Evolutionary conservation across 345 rosid species (phyloP).

Genomic region (Linum trigynum): DNA sequence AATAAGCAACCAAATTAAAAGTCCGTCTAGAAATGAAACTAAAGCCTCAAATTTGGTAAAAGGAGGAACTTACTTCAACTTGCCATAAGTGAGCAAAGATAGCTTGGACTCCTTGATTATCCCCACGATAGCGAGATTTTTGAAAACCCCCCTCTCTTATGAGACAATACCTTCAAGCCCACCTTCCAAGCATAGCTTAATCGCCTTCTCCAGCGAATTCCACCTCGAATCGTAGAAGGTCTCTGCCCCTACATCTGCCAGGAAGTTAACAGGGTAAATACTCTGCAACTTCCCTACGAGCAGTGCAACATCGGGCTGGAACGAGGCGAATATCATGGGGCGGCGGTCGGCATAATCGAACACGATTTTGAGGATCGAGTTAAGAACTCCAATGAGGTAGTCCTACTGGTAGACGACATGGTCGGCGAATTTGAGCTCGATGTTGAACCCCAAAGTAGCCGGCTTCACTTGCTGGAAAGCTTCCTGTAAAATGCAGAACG

Average conservation of each 20-base stretch:
- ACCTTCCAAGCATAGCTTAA: conserved; percentile 61
- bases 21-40: too few species aligned
- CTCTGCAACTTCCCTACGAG: conserved; percentile 59
- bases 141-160: conserved; percentile 65
- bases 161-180: conserved; percentile 76
- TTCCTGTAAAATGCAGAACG: conserved; percentile 63
- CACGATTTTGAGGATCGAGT: too few species aligned
- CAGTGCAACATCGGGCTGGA: conserved; percentile 86
- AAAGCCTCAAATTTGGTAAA: too few species aligned
- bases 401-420: too few species aligned
- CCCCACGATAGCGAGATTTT: conserved; percentile 56
- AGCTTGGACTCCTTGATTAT: too few species aligned
- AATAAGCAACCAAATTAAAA: not conserved
- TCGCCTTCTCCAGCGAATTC: conserved; percentile 84
- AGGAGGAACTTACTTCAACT: conserved; percentile 48
- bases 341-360: conserved; percentile 47
- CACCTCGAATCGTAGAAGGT: conserved; percentile 61
- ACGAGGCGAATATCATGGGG: conserved; percentile 72
- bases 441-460: too few species aligned
- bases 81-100: conserved; percentile 72
- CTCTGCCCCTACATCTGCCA: conserved; percentile 59
- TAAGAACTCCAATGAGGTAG: conserved; percentile 49
- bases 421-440: too few species aligned
- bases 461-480: conserved; percentile 67
- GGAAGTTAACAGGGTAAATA: conserved; percentile 74